Evolutionary conservation across 1,139 yeast genomes (phyloP), one percentile per base, ranked within the genome.

Genomic region (Taphrina wiesneri): DNA sequence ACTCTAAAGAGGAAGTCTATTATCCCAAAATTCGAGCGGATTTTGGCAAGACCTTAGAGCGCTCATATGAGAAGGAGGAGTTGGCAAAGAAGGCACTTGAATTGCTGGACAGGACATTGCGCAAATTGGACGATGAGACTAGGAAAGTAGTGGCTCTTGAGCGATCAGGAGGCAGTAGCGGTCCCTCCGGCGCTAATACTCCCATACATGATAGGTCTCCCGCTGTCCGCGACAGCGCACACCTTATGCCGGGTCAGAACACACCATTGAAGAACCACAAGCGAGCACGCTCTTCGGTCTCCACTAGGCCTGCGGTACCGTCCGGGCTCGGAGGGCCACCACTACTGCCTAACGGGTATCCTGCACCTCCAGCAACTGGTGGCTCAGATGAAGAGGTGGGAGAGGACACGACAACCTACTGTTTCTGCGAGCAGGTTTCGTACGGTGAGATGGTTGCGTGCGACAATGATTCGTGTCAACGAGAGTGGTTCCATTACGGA

Each of bases 381-480:
- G 69, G 28, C 47, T 91, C 86, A 70, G 89, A 88, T 30, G 77
- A 86, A 82, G 77, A 70, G 46, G 71, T 69, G 34, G 70, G 70
- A 30, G 72, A 72, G 56, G 74, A 72, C 60, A 68, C 70, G 28
- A 71, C 74, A 15, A 76, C 85, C 63, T 90, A 90, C 75, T 90
- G 96, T 76, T 84, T 87, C 76, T 90, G 97, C 75, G 90, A 88
- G 72, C 84, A 90, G 70, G 91, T 88, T 0, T 88, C 96, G 0
- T 88, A 86, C 77, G 96, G 96, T 13, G 90, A 89, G 71, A 90
- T 90, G 96, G 86, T 90, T 76, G 96, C 96, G 0, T 90, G 97
- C 75, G 97, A 90, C 74, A 88, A 88, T 72, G 85, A 84, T 21
- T 86, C 86, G 70, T 90, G 96, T 78, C 83, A 86, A 70, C 86